Evolutionary conservation across 805 yeast genomes (phyloP), one percentile per base, ranked within the genome.

Genomic region (Monosporozyma aerobia): DNA sequence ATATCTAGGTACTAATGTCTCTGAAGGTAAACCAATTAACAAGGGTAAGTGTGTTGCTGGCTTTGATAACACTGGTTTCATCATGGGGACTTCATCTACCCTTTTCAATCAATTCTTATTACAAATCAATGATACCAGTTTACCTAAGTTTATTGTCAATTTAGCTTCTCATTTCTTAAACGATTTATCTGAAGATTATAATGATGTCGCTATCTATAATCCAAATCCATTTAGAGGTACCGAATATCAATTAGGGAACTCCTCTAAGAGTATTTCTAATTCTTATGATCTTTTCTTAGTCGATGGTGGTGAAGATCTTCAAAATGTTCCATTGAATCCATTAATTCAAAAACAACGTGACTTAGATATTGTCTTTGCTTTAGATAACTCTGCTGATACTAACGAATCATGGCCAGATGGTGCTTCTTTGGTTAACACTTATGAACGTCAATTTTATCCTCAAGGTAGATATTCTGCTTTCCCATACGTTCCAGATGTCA

Each of bases 41-140:
- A 67, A 68, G 43, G 69, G 70, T 13, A 62, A 65, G 10, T 90
- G 96, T 69, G 69, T 79, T 53, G 77, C 71, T 2, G 90, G 92
- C 2, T 83, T 77, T 54, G 96, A 90, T 67, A 87, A 87, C 60
- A 83, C 87, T 7, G 95, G 96, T 6, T 90, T 80, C 63, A 70
- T 87, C 33, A 72, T 87, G 70, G 96, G 95, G 40, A 83, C 96
- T 6, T 87, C 96, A 1, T 85, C 95, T 2, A 76, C 92, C 1
- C 69, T 89, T 48, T 89, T 89, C 73, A 88, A 86, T 64, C 82
- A 81, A 64, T 73, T 83, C 50, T 63, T 87, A 19, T 67, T 84
- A 46, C 76, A 77, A 57, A 66, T 85, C 53, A 55, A 25, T 66
- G 80, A 46, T 73, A 78, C 61, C 65, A 82, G 56, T 51, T 75